Evolutionary conservation across 495 filamentous ascomycete genomes (phyloP).

Genomic region (Aspergillus wentii): DNA sequence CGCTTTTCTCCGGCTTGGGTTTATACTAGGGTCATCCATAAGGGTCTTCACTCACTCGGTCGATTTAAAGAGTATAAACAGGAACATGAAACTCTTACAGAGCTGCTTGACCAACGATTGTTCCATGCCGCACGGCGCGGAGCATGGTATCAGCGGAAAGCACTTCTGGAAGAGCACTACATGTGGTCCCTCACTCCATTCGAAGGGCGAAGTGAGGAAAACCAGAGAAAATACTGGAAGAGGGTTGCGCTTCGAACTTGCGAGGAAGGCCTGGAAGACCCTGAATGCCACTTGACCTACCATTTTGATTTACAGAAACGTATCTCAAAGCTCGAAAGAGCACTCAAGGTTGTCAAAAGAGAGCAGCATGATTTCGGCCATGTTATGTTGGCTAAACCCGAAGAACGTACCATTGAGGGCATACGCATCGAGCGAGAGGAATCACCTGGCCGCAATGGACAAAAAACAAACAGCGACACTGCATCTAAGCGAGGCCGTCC

Average conservation of each 20-base stretch:
- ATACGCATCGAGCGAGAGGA: constrained; percentile 64
- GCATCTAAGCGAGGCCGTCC: constrained; percentile 54
- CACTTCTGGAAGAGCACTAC: constrained; percentile 91
- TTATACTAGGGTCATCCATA: constrained; percentile 90
- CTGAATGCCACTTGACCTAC: constrained; percentile 82
- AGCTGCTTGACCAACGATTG: constrained; percentile 74
- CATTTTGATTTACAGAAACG: constrained; percentile 95
- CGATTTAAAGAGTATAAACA: constrained; percentile 74
- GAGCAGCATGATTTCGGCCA: constrained; percentile 92
- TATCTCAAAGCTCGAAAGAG: constrained; percentile 80
- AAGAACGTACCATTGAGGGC: constrained; percentile 69
- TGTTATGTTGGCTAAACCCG: constrained; percentile 67
- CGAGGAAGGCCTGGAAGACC: constrained; percentile 80
- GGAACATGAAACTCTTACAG: constrained; percentile 69
- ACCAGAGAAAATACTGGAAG: constrained; percentile 80
- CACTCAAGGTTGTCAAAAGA: constrained; percentile 75
- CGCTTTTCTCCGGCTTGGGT: constrained; percentile 91
- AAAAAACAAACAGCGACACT: constrained; percentile 16
- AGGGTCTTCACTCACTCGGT: constrained; percentile 74
- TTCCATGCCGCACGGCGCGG: constrained; percentile 85
- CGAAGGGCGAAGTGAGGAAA: constrained; percentile 50
- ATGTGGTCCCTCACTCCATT: constrained; percentile 61
- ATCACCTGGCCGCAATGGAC: constrained; percentile 12
- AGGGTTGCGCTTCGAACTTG: constrained; percentile 76
- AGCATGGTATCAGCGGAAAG: constrained; percentile 94